Evolutionary conservation across 1,139 yeast species (phyloP), one percentile per base, ranked within the genome.

Genomic region (Sugiyamaella pinicola): DNA sequence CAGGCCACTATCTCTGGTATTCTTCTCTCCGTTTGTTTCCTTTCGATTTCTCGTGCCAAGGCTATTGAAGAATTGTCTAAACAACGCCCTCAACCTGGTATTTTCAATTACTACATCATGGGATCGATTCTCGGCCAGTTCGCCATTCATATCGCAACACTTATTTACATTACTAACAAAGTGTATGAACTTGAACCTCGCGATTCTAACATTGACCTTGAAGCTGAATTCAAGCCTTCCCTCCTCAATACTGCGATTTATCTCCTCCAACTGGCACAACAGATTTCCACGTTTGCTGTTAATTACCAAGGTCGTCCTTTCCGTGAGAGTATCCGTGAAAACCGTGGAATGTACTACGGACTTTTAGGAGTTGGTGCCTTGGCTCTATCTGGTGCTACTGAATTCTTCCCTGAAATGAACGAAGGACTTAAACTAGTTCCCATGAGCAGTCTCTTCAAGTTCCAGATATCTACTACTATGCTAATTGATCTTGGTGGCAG

Each of bases 241-340:
- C 77, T 93, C 66, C 81, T 93, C 67, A 95, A 95, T 74, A 93
- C 99, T 29, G 98, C 97, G 63, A 91, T 93, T 78, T 95, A 91
- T 73, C 79, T 93, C 68, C 79, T 93, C 57, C 98, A 91, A 72
- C 79, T 93, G 64, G 95, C 96, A 18, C 98, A 93, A 75, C 97
- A 93, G 73, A 96, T 95, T 46, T 88, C 97, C 10, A 93, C 99
- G 0, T 93, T 93, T 76, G 97, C 97, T 13, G 97, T 95, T 56
- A 93, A 93, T 74, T 93, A 93, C 72, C 96, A 89, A 75, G 99
- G 99, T 48, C 83, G 87, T 62, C 99, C 99, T 51, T 95, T 95
- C 76, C 85, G 96, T 69, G 96, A 95, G 74, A 83, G 90, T 57
- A 86, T 93, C 64, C 78, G 78, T 55, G 96, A 85, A 71, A 93